Conservation (phyloP, 169 alveolate species). For the Plasmodium sp. region DNA sequence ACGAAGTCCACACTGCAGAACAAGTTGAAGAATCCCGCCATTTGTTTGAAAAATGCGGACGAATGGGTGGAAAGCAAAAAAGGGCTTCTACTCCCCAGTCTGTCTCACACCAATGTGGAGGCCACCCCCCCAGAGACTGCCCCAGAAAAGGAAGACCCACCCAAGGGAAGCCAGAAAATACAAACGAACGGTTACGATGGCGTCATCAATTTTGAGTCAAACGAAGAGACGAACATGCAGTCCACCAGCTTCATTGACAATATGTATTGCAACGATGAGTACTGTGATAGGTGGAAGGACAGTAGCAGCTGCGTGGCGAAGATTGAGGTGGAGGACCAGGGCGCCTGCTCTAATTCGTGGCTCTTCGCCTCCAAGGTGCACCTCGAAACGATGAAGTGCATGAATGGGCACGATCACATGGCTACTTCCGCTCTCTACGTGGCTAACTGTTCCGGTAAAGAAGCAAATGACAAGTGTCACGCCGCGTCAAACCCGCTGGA, state of each 20-base stretch:
- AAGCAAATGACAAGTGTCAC: not conserved
- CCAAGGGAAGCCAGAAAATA: not conserved
- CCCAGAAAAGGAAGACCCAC: not conserved
- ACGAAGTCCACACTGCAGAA: not conserved
- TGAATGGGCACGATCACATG: not conserved
- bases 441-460: not conserved
- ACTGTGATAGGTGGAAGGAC: not conserved
- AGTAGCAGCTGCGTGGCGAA: not conserved
- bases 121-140: not conserved
- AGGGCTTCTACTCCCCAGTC: not conserved
- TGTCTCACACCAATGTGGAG: not conserved
- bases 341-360: not conserved
- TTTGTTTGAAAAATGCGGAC: not conserved
- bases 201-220: not conserved
- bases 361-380: not conserved
- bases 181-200: not conserved
- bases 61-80: not conserved
- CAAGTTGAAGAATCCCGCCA: constrained; percentile 8
- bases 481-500: not conserved
- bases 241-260: not conserved
- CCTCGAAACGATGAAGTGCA: not conserved
- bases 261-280: not conserved
- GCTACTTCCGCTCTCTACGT: not conserved
- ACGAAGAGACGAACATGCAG: not conserved
- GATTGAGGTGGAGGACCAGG: constrained; percentile 8